phyloP scores from a whole-genome alignment of 768 basidiomycete genomes.

The Termitomyces sp. region DNA sequence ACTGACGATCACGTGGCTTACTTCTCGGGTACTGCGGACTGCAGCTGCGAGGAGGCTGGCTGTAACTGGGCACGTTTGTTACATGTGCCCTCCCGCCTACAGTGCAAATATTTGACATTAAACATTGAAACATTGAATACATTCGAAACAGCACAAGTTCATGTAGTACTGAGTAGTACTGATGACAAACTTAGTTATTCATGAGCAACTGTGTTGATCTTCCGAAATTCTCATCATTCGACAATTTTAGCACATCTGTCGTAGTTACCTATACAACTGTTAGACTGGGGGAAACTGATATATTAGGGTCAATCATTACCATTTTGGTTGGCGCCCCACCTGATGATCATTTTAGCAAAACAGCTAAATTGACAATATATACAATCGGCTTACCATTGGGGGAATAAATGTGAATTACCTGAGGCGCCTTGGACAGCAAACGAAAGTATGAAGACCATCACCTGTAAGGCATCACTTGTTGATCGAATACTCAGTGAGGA shows the following conservation, averaged over 20 bases:
- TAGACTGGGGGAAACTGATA: not conserved
- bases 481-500: not conserved
- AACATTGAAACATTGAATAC: not conserved
- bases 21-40: no score
- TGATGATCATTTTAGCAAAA: conserved; percentile 2
- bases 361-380: not conserved
- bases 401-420: conserved; percentile 43
- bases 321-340: conserved; percentile 51
- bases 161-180: not conserved
- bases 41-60: no score
- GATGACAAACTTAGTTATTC: no score
- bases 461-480: conserved; percentile 27
- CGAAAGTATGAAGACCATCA: conserved; percentile 51
- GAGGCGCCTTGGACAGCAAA: conserved; percentile 47
- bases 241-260: conserved; percentile 27
- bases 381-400: conserved; percentile 31
- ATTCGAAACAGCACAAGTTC: not conserved
- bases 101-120: not conserved
- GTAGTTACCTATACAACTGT: conserved; percentile 24
- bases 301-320: conserved; percentile 24
- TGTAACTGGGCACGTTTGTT: not conserved
- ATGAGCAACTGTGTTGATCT: not conserved
- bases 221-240: conserved; percentile 5
- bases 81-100: not conserved
- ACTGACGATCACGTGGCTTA: not conserved